Base-by-base conservation (phyloP, 1,284 basidiomycete species). In the Laetiporus sulphureus region DNA sequence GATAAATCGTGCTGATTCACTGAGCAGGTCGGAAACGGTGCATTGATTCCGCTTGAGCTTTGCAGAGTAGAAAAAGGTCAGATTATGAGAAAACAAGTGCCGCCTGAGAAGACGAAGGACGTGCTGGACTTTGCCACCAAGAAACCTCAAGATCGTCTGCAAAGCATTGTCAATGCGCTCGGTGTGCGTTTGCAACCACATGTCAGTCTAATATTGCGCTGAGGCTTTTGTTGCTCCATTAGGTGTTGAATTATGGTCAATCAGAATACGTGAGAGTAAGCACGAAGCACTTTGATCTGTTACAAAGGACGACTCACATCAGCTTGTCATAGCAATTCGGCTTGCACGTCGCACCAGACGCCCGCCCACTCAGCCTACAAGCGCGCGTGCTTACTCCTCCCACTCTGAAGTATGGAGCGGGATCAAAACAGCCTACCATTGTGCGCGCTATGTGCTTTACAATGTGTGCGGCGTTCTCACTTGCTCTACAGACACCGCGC, bases 121-220 rank as follows among this genome's bases (percentile, higher is more conserved):
- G 77, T 87, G 6, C 66, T 86, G 2, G 71, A 75, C 0, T 88
- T 88, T 53, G 77, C 85, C 0, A 87, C 85, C 0, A 83, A 81
- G 61, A 69, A 59, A 42, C 83, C 83, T 0, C 50, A 56, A 2
- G 77, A 81, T 1, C 74, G 83, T n/a, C 60, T 85, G 2, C 57
- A 58, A 12, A 79, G 75, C 47, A 86, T 86, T 36, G 57, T 46
- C 11, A 66, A 66, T 19, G 83, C 80, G 2, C 64, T 83, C 23
- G 63, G 58, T 39, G 79, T 82, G 52, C 25, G 61, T 56, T 24
- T 35, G 30, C 15, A 32, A 32, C 41, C 7, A 41, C 3, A 23
- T 2, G 20, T 21, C 16, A 20, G 37, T 7, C 39, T 18, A 25
- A 24, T 47, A 8, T 12, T 20, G 29, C 16, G 18, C 27, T 21